Conservation (phyloP, 1,139 yeast species). For the Yamadazyma kanchanaburiensis region DNA sequence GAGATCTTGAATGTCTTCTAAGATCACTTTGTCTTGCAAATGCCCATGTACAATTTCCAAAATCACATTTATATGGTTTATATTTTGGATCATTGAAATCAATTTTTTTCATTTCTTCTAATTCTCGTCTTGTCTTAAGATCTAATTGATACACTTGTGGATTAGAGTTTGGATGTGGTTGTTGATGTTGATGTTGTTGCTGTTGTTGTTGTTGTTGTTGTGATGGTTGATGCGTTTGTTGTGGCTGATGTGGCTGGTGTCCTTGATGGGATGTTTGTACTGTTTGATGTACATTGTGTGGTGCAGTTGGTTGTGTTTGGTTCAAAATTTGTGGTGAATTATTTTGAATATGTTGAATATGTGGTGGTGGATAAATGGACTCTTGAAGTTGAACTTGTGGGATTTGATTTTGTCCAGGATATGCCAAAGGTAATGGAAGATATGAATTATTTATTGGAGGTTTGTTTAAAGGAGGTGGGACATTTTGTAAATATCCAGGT, state of each 20-base stretch:
- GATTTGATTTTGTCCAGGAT: conserved; percentile 1
- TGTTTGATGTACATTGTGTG: too few species aligned
- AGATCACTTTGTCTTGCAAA: conserved; percentile 66
- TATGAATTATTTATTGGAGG: conserved; percentile 2
- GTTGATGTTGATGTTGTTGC: background rate
- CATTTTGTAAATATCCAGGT: conserved; percentile 1
- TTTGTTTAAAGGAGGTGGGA: conserved; percentile 1
- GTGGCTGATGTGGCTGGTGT: background rate
- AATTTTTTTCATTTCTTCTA: conserved; percentile 2
- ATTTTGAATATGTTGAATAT: conserved; percentile 1
- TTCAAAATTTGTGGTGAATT: too few species aligned
- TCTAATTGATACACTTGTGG: background rate
- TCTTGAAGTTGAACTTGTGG: background rate
- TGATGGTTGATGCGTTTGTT: conserved; percentile 1
- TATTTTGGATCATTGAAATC: conserved; percentile 5
- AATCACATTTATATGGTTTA: conserved; percentile 44
- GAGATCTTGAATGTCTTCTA: conserved; percentile 63
- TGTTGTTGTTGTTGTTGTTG: conserved; percentile 1
- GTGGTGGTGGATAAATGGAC: conserved; percentile 1
- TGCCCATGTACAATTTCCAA: conserved; percentile 60
- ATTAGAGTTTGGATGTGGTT: background rate
- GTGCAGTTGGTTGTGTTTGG: too few species aligned
- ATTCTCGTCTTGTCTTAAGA: conserved; percentile 2
- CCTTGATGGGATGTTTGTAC: conserved; percentile 1
- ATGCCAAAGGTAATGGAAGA: conserved; percentile 6